phyloP scores from a whole-genome alignment of 2,329 filamentous ascomycete species.

The Didymella lethalis region DNA sequence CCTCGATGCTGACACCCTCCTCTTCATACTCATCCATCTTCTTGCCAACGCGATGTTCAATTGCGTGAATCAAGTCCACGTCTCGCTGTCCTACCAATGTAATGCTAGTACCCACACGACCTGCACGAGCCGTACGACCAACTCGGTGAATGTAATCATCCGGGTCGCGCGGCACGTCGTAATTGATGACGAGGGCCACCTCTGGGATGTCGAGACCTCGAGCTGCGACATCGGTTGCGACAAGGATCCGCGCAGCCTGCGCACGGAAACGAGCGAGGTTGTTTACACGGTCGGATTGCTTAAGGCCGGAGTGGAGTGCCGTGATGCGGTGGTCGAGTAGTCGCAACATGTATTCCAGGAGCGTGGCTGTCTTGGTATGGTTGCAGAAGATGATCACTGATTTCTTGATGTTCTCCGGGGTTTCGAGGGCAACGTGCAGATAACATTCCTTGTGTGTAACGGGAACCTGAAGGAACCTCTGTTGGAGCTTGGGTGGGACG shows the following conservation, averaged over 20 bases:
- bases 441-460: conserved; percentile 95
- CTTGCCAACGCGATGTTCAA: conserved; percentile 81
- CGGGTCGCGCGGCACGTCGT: conserved; percentile 92
- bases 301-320: conserved; percentile 85
- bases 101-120: conserved; percentile 80
- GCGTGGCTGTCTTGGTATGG: conserved; percentile 84
- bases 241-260: conserved; percentile 83
- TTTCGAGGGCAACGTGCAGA: conserved; percentile 86
- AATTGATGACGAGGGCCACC: conserved; percentile 90
- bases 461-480: conserved; percentile 86
- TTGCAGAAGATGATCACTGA: conserved; percentile 95
- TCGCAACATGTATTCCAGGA: conserved; percentile 86
- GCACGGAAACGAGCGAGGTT: conserved; percentile 94
- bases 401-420: conserved; percentile 73
- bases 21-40: conserved; percentile 86
- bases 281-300: conserved; percentile 82
- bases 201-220: conserved; percentile 95
- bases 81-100: conserved; percentile 94
- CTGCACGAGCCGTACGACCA: conserved; percentile 92
- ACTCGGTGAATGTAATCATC: conserved; percentile 98
- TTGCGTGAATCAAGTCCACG: conserved; percentile 87
- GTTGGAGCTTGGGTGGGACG: conserved; percentile 80
- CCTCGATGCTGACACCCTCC: conserved; percentile 93
- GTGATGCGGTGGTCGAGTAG: conserved; percentile 90
- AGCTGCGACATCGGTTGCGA: conserved; percentile 94